A percentile compares a stretch with the other conserved stretches of the same genome.
These are phyloP conservation scores for Suillus lakei DNA, from an alignment of 768 basidiomycete species.

Conservation along the genomic window DNA sequence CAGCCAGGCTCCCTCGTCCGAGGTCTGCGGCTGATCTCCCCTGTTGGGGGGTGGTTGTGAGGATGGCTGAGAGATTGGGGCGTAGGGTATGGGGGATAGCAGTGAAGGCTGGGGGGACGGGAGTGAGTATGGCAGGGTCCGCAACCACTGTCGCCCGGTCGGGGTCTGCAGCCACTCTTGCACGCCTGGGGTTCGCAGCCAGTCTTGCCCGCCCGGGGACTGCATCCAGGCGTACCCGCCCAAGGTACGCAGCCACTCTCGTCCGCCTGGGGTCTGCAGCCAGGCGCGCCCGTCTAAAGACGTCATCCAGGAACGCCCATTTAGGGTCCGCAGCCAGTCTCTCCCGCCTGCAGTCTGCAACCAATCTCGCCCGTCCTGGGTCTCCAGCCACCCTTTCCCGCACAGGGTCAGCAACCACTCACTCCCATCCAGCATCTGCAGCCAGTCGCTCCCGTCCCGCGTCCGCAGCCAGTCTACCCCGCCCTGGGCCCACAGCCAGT, in stretches of 20 bases:
- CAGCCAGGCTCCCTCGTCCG: not conserved
- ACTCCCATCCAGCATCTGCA: not conserved
- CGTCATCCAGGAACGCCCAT: not conserved
- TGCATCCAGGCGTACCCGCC: not conserved
- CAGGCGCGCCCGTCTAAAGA: not conserved
- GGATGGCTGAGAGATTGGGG: not conserved
- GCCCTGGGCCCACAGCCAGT: not conserved
- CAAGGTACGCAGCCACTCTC: not conserved
- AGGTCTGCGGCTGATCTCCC: not conserved
- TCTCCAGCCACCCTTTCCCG: not conserved
- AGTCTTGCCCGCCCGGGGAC: not conserved
- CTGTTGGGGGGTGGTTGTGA: not conserved
- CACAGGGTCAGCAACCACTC: accelerated
- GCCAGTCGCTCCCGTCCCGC: not conserved
- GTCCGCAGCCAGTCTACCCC: not conserved
- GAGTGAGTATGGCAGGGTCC: not conserved
- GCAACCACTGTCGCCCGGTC: not conserved
- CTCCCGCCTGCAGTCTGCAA: not conserved
- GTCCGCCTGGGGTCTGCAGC: not conserved
- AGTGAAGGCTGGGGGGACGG: not conserved
- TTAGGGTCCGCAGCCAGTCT: not conserved
- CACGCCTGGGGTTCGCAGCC: not conserved
- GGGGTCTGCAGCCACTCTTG: not conserved
- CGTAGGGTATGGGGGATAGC: not conserved
- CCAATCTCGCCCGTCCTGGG: not conserved